Percentiles rank a stretch among this genome's conserved stretches.
Conservation (phyloP, 176 grass and related monocot species). For the Ensete ventricosum region DNA sequence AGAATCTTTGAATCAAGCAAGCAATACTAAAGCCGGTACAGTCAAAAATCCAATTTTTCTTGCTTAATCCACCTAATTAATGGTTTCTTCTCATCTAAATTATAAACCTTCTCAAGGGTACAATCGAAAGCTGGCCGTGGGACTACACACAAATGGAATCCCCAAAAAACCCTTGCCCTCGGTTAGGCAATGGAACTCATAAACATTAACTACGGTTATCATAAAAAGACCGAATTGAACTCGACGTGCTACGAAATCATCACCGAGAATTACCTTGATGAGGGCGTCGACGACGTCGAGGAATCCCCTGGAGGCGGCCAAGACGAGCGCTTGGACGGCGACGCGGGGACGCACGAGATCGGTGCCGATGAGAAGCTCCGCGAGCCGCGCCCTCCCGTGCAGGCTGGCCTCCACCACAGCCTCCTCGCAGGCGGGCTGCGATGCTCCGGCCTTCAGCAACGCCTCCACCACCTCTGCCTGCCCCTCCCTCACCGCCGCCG, state of each 20-base stretch:
- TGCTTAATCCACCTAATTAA: too few relatives aligned
- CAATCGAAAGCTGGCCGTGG: too few relatives aligned
- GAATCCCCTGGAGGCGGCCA: slow-evolving; percentile 58
- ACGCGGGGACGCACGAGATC: slow-evolving; percentile 67
- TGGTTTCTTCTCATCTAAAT: too few relatives aligned
- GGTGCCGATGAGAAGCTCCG: slow-evolving; percentile 60
- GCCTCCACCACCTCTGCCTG: slow-evolving; percentile 56
- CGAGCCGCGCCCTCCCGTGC: slow-evolving; percentile 56
- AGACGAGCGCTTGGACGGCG: slow-evolving; percentile 76
- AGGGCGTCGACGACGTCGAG: slow-evolving; percentile 71
- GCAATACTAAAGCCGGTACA: too few relatives aligned
- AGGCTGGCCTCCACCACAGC: slow-evolving; percentile 79
- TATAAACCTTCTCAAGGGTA: too few relatives aligned
- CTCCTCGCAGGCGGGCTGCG: slow-evolving; percentile 91
- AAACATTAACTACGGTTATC: too few relatives aligned
- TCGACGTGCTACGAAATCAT: neutral
- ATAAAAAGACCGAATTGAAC: too few relatives aligned
- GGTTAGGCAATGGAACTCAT: too few relatives aligned
- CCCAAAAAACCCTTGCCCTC: too few relatives aligned
- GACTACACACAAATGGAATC: too few relatives aligned
- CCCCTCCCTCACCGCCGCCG: slow-evolving; percentile 73
- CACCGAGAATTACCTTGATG: slow-evolving; percentile 35
- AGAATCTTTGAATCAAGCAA: too few relatives aligned
- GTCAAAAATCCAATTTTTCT: too few relatives aligned
- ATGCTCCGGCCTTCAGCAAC: slow-evolving; percentile 64